Base-by-base conservation (phyloP, 192 early-diverging fungal species). In the Coemansia sp. region DNA sequence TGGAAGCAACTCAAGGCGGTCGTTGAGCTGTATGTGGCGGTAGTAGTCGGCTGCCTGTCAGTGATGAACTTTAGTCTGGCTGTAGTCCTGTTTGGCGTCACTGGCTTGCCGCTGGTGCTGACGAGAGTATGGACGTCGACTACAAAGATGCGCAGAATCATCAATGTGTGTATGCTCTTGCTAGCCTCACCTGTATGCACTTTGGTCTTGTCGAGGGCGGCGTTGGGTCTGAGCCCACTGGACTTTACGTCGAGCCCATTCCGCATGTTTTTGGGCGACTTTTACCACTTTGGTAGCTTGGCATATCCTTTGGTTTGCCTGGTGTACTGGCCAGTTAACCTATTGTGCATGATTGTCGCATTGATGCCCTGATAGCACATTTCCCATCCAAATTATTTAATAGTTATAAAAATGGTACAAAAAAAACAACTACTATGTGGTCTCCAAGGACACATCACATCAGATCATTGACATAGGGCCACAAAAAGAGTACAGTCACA, bases 51-150 rank as follows among this genome's bases (percentile, higher is more conserved):
- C 2, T 88, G 87, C 7, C 74, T 92, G 4, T 89, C 90, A 0
- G 83, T 89, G 5, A 82, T 92, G 42, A 93, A 93, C 73, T 90
- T 92, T 70, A 91, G 89, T 70, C 63, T 92, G 60, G 90, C 88
- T 0, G 84, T 91, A 4, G 75, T 68, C 15, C 72, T 86, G 38
- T 89, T 88, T 61, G 74, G 85, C 6, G 62, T 88, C 17, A 83
- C 86, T 6, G 82, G 87, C 2, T 70, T 91, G 12, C 92, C 92
- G 6, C 86, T 88, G 68, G 70, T 86, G 57, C 51, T 87, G 6
- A 87, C 90, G 50, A 78, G 85, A 14, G 81, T 85, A 39, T 78
- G 73, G 14, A 34, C 45, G 19, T 31, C 39, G 14, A 17, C 73
- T 7, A 74, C 76, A 21, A 58, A 62, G 9, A 4, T 19, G 2